Evolutionary conservation across 176 grass and related monocot species (phyloP).

Genomic region (Bromus sterilis): DNA sequence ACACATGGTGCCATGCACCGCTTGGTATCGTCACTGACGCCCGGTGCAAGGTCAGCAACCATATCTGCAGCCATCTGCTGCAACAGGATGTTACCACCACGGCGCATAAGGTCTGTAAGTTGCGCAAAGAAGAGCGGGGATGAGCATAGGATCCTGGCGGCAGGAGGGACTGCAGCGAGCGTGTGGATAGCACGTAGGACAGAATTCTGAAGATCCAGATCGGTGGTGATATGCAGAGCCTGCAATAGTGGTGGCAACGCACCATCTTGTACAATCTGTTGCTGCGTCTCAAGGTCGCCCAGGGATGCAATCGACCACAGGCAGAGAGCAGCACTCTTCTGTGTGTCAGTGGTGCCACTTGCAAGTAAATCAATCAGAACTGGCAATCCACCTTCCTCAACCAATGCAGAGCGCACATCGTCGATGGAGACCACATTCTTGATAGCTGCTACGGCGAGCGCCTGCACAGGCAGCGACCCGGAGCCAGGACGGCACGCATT

Average conservation of each 20-base stretch:
- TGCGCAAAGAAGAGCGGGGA: slow-evolving; percentile 67
- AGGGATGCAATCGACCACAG: slow-evolving; percentile 54
- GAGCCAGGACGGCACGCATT: slow-evolving; percentile 64
- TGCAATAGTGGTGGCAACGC: slow-evolving; percentile 61
- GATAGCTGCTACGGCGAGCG: slow-evolving; percentile 42
- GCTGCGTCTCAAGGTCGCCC: slow-evolving; percentile 47
- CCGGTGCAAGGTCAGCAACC: slow-evolving; percentile 46
- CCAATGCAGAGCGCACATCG: slow-evolving; percentile 53
- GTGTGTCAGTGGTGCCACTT: slow-evolving; percentile 32
- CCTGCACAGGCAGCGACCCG: slow-evolving; percentile 36
- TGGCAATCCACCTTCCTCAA: slow-evolving; percentile 65
- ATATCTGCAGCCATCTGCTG: slow-evolving; percentile 59
- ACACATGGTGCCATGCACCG: slow-evolving; percentile 58
- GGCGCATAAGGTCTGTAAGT: slow-evolving; percentile 52
- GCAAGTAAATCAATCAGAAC: slow-evolving; percentile 55
- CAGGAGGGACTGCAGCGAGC: slow-evolving; percentile 44
- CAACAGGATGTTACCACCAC: slow-evolving; percentile 36
- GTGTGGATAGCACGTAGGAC: slow-evolving; percentile 50
- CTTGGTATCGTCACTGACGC: slow-evolving; percentile 47
- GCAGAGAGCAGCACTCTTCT: slow-evolving; percentile 49
- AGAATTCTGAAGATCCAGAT: slow-evolving; percentile 53
- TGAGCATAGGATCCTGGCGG: slow-evolving; percentile 41
- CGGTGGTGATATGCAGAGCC: slow-evolving; percentile 38
- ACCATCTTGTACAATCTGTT: slow-evolving; percentile 49
- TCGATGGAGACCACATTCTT: slow-evolving; percentile 58